Evolutionary conservation across 148 eudicot genomes (phyloP), one percentile per base, ranked within the genome.

Genomic region (Selenicereus undatus): DNA sequence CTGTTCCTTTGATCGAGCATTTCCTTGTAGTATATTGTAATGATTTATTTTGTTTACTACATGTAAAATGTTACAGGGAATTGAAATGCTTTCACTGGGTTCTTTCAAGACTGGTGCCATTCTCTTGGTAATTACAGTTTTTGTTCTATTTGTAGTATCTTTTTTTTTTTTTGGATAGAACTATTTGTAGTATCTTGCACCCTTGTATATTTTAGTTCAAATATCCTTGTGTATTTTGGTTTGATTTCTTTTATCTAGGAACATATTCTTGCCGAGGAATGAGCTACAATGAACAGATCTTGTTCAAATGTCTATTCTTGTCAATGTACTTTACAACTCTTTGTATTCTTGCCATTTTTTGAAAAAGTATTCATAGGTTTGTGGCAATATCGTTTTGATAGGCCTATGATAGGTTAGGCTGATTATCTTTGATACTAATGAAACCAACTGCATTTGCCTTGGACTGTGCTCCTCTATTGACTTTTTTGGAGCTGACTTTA

Each of bases 41-140:
- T 42, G 17, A 39, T 21, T 26, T 74, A 1, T 70, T 18, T 42
- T 27, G 5, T 26, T 16, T 13, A 1, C 77, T 74, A 64, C 32
- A 6, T 76, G 16, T 60, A 26, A 79, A 80, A 50, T 17, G 77
- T 80, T 86, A 43, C 88, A 94, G 99, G 99, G 99, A 80, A 94
- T 97, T 82, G 99, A 97, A 85, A 97, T 94, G 99, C 93, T 97
- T 81, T 97, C 99, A 50, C 93, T 97, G 73, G 98, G 99, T 32
- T 97, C 99, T 76, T 97, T 97, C 84, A 97, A 97, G 91, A 94
- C 92, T 81, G 99, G 99, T 75, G 97, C 97, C 79, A 97, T 97
- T 86, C 90, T 97, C 71, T 88, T 97, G 94, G 98, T 94, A 86
- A 88, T 91, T 26, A 27, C 11, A 36, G 7, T 29, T 21, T 36